Evolutionary conservation across 2,329 filamentous ascomycete species (phyloP), one percentile per base, ranked within the genome.

Genomic region (Fusarium sp.): DNA sequence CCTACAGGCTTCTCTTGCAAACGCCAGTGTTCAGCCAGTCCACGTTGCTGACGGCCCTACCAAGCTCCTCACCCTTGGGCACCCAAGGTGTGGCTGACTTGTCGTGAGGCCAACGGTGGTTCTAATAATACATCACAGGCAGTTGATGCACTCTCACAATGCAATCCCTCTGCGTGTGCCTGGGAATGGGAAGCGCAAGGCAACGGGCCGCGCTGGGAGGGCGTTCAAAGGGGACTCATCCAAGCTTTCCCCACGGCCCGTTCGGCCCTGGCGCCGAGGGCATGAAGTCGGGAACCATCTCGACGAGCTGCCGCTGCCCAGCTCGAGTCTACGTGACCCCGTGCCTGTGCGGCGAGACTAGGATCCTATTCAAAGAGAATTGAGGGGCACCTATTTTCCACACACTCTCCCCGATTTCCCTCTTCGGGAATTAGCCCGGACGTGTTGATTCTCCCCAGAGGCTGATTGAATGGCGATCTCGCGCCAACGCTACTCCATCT

Each of bases 61-160:
- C 8, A 4, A 23, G 6, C 41, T 18, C 18, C 41, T 12, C 41
- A 34, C 23, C 43, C 27, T 48, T 51, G 8, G 23, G 9, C 34
- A 57, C 55, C n/a, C 36, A 48, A 47, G 44, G 8, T 60, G 56
- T 65, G 47, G 48, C 60, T 69, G 18, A 28, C 52, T 13, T 60
- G 34, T 56, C 37, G 41, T 41, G 41, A 50, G 51, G 36, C 30
- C 43, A 57, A 37, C 39, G 9, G 15, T 53, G 46, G 39, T 56
- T 72, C 58, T 59, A 72, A 67, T 47, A 54, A 57, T 63, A 60
- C 64, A 51, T 51, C 39, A 31, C 62, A 39, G 40, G 36, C 39
- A 44, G 39, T 53, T 51, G 44, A 56, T 53, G 18, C 10, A 27
- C 34, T 50, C 47, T 50, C 34, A 23, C 31, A 51, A 18, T 36